Percentiles rank a stretch among this genome's conserved stretches.
phyloP scores from a whole-genome alignment of 805 yeast genomes.

The Lipomyces spencermartinsiae region DNA sequence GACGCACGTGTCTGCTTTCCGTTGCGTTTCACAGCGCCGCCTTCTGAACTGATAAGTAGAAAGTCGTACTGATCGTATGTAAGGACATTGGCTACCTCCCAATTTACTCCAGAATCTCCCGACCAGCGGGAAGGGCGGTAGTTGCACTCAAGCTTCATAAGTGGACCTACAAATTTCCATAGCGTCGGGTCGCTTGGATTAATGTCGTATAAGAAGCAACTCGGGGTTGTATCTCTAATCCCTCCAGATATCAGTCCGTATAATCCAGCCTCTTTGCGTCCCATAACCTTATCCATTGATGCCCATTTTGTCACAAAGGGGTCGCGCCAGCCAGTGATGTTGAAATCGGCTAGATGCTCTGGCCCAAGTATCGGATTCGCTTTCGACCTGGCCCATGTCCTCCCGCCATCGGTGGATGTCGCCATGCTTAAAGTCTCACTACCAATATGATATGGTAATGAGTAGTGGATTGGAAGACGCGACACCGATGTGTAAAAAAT shows the following conservation, averaged over 20 bases:
- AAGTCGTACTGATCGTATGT: not conserved
- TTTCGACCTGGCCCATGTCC: constrained; percentile 6
- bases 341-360: not conserved
- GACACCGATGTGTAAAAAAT: constrained; percentile 9
- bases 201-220: constrained; percentile 13
- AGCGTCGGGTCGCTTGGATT: not conserved
- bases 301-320: constrained; percentile 15
- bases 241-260: constrained; percentile 16
- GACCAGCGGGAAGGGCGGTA: constrained; percentile 18
- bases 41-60: constrained; percentile 12
- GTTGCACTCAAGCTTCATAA: constrained; percentile 5
- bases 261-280: not conserved
- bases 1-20: not conserved
- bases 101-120: constrained; percentile 10
- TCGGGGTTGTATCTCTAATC: constrained; percentile 4
- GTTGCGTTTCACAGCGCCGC: not conserved
- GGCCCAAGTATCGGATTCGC: constrained; percentile 13
- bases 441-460: constrained; percentile 14
- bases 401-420: constrained; percentile 11
- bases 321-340: constrained; percentile 17
- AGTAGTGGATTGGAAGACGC: constrained; percentile 14
- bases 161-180: constrained; percentile 8
- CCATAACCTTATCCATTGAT: not conserved
- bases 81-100: constrained; percentile 13
- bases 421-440: constrained; percentile 14